Evolutionary conservation across 306 rosid species (phyloP), one percentile per base, ranked within the genome.

Genomic region (Vigna nakashimae): DNA sequence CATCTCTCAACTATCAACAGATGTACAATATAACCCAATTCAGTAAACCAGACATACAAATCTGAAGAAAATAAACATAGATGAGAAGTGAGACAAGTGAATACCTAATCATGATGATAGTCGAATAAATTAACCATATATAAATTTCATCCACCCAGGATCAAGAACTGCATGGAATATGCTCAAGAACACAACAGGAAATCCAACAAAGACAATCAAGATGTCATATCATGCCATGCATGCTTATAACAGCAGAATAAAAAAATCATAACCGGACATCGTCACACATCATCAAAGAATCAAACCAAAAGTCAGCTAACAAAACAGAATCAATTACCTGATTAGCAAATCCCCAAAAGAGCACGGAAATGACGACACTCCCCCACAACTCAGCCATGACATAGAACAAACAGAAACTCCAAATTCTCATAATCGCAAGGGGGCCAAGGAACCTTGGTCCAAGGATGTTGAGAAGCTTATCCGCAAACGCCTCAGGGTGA

Each of bases 381-480:
- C 97, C 98, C 98, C 98, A 94, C 78, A 94, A 81, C 84, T 94
- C 97, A 85, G 98, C 98, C 98, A 94, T 94, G 74, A 94, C 98
- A 89, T 94, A 94, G 86, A 94, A 94, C 88, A 94, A 84, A 72
- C 98, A 94, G 64, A 94, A 94, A 79, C 94, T 92, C 98, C 97
- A 94, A 49, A 94, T 94, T 82, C 97, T 92, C 88, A 94, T 58
- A 65, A 94, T 92, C 34, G 97, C 98, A 45, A 94, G 87, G 0
- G 98, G 98, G 24, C 98, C 97, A 18, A 94, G 94, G 73, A 92
- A 92, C 86, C 98, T 73, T 0, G 98, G 96, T 17, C 98, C 98
- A 38, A 94, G 97, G 28, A 76, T 56, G 69, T 69, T 74, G 74
- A 94, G 96, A 74, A 94, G 98, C 81, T 88, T 90, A 24, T 94